Evolutionary conservation across 2,329 filamentous ascomycete genomes (phyloP).

Genomic region (Reticulascus tulasneorum): DNA sequence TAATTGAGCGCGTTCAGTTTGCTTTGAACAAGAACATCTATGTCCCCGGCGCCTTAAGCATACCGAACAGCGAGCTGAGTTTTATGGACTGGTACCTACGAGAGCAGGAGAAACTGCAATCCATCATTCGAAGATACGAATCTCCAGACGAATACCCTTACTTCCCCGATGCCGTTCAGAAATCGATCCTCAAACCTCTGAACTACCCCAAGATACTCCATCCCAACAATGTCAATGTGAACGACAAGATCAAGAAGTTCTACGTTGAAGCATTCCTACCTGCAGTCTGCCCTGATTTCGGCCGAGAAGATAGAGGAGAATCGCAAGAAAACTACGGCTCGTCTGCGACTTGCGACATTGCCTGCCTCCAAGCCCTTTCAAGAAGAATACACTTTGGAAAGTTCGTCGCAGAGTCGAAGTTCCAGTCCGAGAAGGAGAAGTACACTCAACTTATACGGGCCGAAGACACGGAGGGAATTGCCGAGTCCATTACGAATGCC

Average conservation of each 20-base stretch:
- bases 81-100: conserved; percentile 93
- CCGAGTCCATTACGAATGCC: conserved; percentile 82
- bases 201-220: conserved; percentile 86
- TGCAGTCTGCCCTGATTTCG: conserved; percentile 72
- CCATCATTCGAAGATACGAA: conserved; percentile 89
- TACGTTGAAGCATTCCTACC: conserved; percentile 85
- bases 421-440: conserved; percentile 72
- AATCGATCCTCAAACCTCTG: conserved; percentile 81
- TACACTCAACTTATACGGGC: conserved; percentile 82
- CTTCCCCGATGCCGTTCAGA: conserved; percentile 77
- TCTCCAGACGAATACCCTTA: conserved; percentile 97
- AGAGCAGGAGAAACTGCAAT: conserved; percentile 88
- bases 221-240: conserved; percentile 85
- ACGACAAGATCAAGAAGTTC: conserved; percentile 77
- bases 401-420: conserved; percentile 96
- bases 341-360: conserved; percentile 84
- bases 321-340: conserved; percentile 93
- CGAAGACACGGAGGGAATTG: conserved; percentile 76
- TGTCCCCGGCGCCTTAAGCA: conserved; percentile 69
- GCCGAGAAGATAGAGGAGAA: conserved; percentile 76
- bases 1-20: conserved; percentile 98
- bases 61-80: conserved; percentile 69
- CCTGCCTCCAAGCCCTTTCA: conserved; percentile 83
- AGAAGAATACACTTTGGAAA: conserved; percentile 96
- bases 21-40: conserved; percentile 90